Evolutionary conservation across 768 basidiomycete species (phyloP).

Genomic region (Boletus pseudo-olivaceus): DNA sequence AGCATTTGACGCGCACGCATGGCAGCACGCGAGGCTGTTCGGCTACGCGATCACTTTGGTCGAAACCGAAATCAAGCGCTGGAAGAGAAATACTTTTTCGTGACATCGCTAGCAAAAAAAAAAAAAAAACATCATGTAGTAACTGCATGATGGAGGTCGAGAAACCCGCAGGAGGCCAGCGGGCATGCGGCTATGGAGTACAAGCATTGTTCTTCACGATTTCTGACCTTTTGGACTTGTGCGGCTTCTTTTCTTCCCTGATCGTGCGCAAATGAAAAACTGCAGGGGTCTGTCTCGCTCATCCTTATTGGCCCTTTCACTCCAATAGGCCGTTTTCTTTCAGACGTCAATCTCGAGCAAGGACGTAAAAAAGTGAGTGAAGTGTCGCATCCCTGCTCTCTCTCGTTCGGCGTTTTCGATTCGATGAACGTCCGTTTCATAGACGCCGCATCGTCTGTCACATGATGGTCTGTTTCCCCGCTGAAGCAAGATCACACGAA

Average conservation of each 20-base stretch:
- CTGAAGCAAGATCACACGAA: conserved; percentile 1
- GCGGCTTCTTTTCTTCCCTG: conserved; percentile 22
- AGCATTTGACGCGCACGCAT: too few species aligned
- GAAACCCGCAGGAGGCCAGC: too few species aligned
- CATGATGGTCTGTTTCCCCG: not conserved
- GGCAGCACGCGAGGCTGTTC: too few species aligned
- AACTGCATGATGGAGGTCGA: too few species aligned
- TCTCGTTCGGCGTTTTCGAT: conserved; percentile 6
- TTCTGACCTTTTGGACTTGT: not conserved
- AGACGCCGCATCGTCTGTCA: too few species aligned
- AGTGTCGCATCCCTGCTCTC: not conserved
- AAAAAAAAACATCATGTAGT: too few species aligned
- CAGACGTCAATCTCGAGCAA: not conserved
- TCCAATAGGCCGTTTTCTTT: not conserved
- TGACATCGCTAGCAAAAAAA: too few species aligned
- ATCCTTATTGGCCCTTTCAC: not conserved
- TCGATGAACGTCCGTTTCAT: conserved; percentile 4
- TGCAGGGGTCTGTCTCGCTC: conserved; percentile 1
- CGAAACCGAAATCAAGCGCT: too few species aligned
- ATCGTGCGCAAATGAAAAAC: conserved; percentile 18
- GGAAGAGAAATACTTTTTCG: too few species aligned
- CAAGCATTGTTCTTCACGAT: not conserved
- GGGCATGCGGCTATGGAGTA: not conserved
- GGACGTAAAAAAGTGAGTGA: conserved; percentile 22
- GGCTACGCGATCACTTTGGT: too few species aligned